Evolutionary conservation across 2,329 filamentous ascomycete species (phyloP).

Genomic region (Gyromitra esculenta): DNA sequence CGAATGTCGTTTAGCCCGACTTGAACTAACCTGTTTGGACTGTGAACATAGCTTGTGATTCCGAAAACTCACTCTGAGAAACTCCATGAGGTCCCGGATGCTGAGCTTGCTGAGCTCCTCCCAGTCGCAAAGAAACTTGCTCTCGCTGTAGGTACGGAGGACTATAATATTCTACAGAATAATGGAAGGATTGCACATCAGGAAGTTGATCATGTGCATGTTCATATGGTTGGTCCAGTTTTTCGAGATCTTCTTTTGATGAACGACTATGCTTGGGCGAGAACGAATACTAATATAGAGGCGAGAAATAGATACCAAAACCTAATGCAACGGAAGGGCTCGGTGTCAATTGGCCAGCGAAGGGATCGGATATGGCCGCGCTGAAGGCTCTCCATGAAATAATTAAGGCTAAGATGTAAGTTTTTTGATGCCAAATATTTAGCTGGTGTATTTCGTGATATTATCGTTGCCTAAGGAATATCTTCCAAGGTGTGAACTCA

Average conservation of each 20-base stretch:
- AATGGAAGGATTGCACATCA: constrained; percentile 93
- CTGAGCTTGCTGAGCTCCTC: constrained; percentile 82
- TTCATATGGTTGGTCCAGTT: constrained; percentile 79
- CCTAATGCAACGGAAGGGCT: constrained; percentile 84
- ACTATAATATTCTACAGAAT: constrained; percentile 97
- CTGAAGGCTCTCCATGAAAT: constrained; percentile 83
- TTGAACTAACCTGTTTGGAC: not conserved
- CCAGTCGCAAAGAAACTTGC: constrained; percentile 89
- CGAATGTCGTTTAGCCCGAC: not conserved
- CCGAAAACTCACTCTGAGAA: constrained; percentile 95
- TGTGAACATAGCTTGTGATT: constrained; percentile 78
- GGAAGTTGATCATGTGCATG: constrained; percentile 91
- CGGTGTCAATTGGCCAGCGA: constrained; percentile 79
- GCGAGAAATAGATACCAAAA: constrained; percentile 80
- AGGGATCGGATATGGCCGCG: constrained; percentile 80
- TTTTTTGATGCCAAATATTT: not conserved
- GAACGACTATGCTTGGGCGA: not conserved
- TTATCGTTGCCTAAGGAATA: not conserved
- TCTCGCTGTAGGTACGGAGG: constrained; percentile 74
- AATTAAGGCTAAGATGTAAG: constrained; percentile 87
- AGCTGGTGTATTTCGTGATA: not conserved
- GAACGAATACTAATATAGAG: not conserved
- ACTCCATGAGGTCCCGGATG: constrained; percentile 90
- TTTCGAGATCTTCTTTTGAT: not conserved
- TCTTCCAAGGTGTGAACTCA: not conserved